Evolutionary conservation across 2,329 filamentous ascomycete genomes (phyloP), one percentile per base, ranked within the genome.

Genomic region (Venturia nashicola): DNA sequence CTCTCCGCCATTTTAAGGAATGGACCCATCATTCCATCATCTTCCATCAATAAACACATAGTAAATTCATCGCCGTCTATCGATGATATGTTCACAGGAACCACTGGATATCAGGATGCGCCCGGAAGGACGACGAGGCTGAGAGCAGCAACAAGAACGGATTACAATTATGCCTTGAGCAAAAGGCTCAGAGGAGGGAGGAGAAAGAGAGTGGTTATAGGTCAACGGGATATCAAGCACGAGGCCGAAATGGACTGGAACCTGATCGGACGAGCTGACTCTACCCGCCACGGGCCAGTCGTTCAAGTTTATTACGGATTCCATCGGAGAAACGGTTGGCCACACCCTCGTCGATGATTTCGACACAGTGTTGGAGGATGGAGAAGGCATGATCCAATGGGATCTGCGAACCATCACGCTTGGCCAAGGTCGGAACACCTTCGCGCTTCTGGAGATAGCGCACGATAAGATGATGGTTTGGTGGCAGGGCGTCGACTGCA

Each of bases 291-390:
- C 73, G 68, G 39, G 77, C 73, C 54, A 80, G 69, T 65, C 76
- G 76, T 65, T 80, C 78, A 32, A 84, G 73, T 71, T 84, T 84
- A 64, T 76, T 76, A 48, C 78, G 76, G 65, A 83, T 80, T 9
- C 82, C 82, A 67, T 83, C 81, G 7, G 79, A 79, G 67, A 84
- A 79, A 27, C 80, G 76, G 57, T 78, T 80, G 42, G 79, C 74
- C 16, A 78, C 72, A 40, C 81, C 82, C 65, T 81, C 79, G 59
- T 82, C 79, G 62, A 84, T 75, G 55, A 83, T 72, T 55, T 81
- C 79, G 66, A 82, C 75, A 69, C 79, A 82, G 67, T 83, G 78
- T 36, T 75, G 75, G 34, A 84, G 72, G 4, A 83, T 74, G 18
- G 76, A 73, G 65, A 77, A 79, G 3, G 78, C 76, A 64, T 79